phyloP scores from a whole-genome alignment of 2,329 filamentous ascomycete genomes.

The Ceratocystis albifundus region DNA sequence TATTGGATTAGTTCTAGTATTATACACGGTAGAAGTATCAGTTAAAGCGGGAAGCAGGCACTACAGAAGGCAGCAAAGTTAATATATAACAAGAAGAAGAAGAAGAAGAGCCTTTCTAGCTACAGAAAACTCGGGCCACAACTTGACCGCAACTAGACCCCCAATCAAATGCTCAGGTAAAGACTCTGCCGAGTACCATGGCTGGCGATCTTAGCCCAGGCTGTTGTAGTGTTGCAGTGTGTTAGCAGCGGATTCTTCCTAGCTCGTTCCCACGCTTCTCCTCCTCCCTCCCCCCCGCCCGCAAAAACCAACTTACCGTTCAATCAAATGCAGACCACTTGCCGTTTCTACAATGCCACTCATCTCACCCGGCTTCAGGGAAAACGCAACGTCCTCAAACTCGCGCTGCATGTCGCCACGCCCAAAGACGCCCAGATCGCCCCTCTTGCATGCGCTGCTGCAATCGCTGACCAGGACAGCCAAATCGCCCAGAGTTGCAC shows the following conservation, averaged over 20 bases:
- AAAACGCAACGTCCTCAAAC: constrained; percentile 92
- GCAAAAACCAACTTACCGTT: constrained; percentile 51
- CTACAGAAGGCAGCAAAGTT: too few relatives aligned
- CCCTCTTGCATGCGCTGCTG: constrained; percentile 85
- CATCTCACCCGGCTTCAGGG: constrained; percentile 73
- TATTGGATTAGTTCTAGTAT: neutral
- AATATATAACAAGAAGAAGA: constrained; percentile 6
- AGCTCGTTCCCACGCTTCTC: neutral
- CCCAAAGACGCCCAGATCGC: constrained; percentile 91
- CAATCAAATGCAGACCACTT: constrained; percentile 88
- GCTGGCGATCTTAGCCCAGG: neutral
- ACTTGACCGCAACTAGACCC: too few relatives aligned
- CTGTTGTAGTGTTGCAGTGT: neutral
- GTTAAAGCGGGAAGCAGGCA: neutral
- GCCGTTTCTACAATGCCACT: constrained; percentile 83
- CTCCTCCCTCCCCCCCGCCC: too few relatives aligned
- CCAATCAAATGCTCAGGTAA: too few relatives aligned
- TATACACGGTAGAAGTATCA: neutral
- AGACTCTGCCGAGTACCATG: neutral
- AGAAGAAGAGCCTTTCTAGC: neutral
- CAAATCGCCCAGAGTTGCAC: constrained; percentile 63
- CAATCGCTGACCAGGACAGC: constrained; percentile 87
- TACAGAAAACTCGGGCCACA: neutral
- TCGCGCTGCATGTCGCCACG: constrained; percentile 96
- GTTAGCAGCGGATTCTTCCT: neutral